phyloP scores from a whole-genome alignment of 805 yeast genomes.

The Brettanomyces bruxellensis region DNA sequence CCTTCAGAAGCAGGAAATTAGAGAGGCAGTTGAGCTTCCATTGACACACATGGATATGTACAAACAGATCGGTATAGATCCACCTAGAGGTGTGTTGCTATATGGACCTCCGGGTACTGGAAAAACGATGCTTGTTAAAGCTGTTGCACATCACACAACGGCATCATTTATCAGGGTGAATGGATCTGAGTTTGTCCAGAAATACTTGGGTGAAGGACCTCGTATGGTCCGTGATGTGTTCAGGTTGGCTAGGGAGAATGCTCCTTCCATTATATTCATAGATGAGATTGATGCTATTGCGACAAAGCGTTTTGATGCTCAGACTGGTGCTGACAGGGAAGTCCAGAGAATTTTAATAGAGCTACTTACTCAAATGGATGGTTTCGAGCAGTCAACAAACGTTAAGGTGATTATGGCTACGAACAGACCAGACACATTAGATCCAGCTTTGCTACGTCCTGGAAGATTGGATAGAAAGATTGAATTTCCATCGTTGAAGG shows the following conservation, averaged over 20 bases:
- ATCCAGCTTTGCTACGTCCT: constrained; percentile 96
- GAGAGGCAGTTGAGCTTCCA: constrained; percentile 97
- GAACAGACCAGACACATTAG: constrained; percentile 97
- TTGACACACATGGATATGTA: constrained; percentile 92
- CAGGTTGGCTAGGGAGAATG: constrained; percentile 92
- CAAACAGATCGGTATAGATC: constrained; percentile 96
- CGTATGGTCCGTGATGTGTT: constrained; percentile 99
- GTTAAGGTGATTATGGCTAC: constrained; percentile 99
- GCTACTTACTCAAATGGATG: constrained; percentile 97
- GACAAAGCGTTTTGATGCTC: constrained; percentile 98
- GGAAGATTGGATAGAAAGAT: constrained; percentile 98
- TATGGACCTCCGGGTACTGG: constrained; percentile 99
- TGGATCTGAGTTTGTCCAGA: constrained; percentile 97
- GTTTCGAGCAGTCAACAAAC: constrained; percentile 90
- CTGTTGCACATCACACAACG: constrained; percentile 94
- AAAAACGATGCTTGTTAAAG: constrained; percentile 97
- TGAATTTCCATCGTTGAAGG: constrained; percentile 93
- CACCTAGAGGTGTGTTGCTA: constrained; percentile 93
- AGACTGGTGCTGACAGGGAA: constrained; percentile 99
- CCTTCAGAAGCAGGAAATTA: constrained; percentile 97
- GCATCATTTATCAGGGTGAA: constrained; percentile 95
- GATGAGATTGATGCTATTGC: constrained; percentile 99
- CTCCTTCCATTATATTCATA: constrained; percentile 94
- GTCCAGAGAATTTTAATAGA: constrained; percentile 97
- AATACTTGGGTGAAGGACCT: constrained; percentile 98